These are phyloP conservation scores for Aspergillus versicolor DNA, from an alignment of 2,329 filamentous ascomycete genomes.

Conservation along the genomic window DNA sequence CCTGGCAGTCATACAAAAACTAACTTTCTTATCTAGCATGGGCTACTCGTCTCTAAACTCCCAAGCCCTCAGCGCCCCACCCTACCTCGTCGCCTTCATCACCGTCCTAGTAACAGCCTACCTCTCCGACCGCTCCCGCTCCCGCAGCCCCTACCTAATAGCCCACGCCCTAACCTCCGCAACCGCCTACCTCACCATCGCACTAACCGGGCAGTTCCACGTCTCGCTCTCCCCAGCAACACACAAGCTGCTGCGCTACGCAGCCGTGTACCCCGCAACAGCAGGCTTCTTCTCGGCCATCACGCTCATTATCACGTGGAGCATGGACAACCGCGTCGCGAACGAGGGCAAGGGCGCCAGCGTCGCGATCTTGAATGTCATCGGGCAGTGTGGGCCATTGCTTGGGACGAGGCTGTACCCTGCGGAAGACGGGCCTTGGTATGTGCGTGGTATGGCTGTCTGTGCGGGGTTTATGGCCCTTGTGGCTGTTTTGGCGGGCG, in stretches of 20 bases:
- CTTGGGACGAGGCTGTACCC: conserved; percentile 69
- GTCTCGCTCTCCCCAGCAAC: conserved; percentile 29
- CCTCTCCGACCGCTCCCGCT: conserved; percentile 65
- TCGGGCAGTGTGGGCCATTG: conserved; percentile 77
- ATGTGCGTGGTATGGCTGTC: conserved; percentile 60
- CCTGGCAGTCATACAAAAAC: too few relatives aligned
- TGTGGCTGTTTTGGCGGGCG: conserved; percentile 57
- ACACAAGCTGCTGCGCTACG: conserved; percentile 57
- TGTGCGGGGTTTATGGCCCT: conserved; percentile 64
- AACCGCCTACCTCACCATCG: conserved; percentile 61
- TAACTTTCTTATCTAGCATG: conserved; percentile 50
- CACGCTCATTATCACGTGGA: conserved; percentile 83
- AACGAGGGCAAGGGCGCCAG: conserved; percentile 70
- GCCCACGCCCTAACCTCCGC: conserved; percentile 69
- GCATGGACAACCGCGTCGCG: conserved; percentile 76
- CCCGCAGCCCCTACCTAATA: conserved; percentile 66
- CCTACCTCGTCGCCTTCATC: conserved; percentile 74
- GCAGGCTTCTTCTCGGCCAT: conserved; percentile 82
- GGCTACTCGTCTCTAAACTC: conserved; percentile 66
- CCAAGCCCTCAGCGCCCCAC: conserved; percentile 78
- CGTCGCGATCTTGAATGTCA: conserved; percentile 75
- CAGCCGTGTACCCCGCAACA: conserved; percentile 74
- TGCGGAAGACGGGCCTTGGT: conserved; percentile 58
- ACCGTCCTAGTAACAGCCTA: conserved; percentile 70
- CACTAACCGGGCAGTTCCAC: conserved; percentile 50